Evolutionary conservation across 2,329 filamentous ascomycete genomes (phyloP), one percentile per base, ranked within the genome.

Genomic region (Pleochaeta shiraiana): DNA sequence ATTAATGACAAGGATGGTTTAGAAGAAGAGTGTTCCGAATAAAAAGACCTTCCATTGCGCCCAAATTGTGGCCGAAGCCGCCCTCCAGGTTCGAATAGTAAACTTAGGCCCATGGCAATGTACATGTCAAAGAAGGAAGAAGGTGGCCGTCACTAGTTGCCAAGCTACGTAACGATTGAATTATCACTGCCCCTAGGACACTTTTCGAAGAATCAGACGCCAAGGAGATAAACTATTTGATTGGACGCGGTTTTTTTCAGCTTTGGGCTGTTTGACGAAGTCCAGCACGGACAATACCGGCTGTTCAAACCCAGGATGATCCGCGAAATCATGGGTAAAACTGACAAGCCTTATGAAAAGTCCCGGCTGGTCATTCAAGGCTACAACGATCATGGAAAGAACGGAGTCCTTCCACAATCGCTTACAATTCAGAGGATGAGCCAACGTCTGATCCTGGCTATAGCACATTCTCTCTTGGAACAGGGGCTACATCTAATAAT

Each of bases 301-400:
- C 26, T 57, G 14, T 57, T 57, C 31, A 57, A 57, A 14, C 12
- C 53, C 4, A 6, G 55, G n/a, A 28, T 60, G 28, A 30, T 60
- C 6, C 28, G 26, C n/a, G 28, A 34, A 19, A 19, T 60, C 30
- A 60, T 31, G n/a, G 26, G 26, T 16, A 34, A 60, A 21, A 28
- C 2, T 9, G 30, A 26, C 19, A 60, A 34, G 14, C 28, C 62
- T 28, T 63, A 12, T 33, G 43, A 63, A 21, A 63, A 63, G 33
- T 63, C 62, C 28, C 24, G 62, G 11, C 14, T 63, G 16, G 39
- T 33, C 14, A 24, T 65, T 11, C 65, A 67, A 47, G 65, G 9
- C 7, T 67, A 65, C 43, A 64, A 67, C 12, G 65, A 67, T 31
- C 11, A 64, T 3, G 62, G 39, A 61, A 67, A 67, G 37, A 21